Evolutionary conservation across 148 eudicot genomes (phyloP).

Genomic region (Drosera capensis): DNA sequence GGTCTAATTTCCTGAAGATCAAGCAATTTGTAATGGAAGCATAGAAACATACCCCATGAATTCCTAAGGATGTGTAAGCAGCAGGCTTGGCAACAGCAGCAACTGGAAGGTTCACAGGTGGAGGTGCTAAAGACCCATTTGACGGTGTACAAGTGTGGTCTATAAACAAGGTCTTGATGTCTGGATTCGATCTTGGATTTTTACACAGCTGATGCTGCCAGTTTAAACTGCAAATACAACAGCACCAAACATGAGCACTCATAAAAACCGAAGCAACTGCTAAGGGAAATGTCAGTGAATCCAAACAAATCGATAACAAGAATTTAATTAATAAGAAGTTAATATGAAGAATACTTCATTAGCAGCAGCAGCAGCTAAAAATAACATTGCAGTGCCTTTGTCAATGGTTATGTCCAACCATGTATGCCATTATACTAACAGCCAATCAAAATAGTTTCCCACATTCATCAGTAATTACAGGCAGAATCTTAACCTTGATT

Average conservation of each 20-base stretch:
- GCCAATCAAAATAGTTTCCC: not conserved
- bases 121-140: constrained; percentile 57
- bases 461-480: not conserved
- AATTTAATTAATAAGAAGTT: too few relatives aligned
- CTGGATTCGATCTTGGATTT: constrained; percentile 63
- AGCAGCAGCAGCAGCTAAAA: too few relatives aligned
- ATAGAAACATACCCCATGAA: constrained; percentile 54
- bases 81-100: constrained; percentile 59
- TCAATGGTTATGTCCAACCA: not conserved
- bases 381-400: too few relatives aligned
- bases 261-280: not conserved
- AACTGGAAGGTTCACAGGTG: constrained; percentile 41
- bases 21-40: not conserved
- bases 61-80: constrained; percentile 82
- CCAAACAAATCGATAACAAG: not conserved
- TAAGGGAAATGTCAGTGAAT: not conserved
- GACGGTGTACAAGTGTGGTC: constrained; percentile 76
- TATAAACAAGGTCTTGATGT: constrained; percentile 59
- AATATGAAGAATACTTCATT: too few relatives aligned
- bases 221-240: constrained; percentile 44
- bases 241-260: not conserved
- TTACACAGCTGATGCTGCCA: constrained; percentile 88
- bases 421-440: not conserved
- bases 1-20: not conserved
- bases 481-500: not conserved